Evolutionary conservation across 164 flowering plant genomes (phyloP), one percentile per base, ranked within the genome.

Genomic region (Cinnamomum chago): DNA sequence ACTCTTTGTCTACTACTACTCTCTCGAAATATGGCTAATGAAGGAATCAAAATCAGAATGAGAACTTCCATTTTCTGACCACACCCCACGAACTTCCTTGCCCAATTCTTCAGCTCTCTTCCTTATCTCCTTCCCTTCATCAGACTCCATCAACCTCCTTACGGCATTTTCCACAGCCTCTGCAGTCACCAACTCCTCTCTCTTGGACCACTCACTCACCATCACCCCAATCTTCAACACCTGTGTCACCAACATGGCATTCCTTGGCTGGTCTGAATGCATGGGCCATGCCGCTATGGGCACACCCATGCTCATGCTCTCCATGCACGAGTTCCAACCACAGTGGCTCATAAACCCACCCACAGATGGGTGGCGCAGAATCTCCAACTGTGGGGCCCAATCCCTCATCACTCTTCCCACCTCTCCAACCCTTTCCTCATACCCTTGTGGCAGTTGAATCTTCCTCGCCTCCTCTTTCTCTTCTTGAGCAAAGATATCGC

Each of bases 251-350:
- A 92, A 75, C 25, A 80, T 72, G 0, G 85, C 50, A 72, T 90
- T 90, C 69, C 85, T 78, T 1, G 93, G 93, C 82, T 92, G 97
- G 73, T 92, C 97, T 0, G 97, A 90, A 71, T 88, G 92, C 89
- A 92, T 86, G 0, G 97, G 95, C 95, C 94, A 90, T 0, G 93
- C 85, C 0, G 79, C 90, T 0, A 90, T 83, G 0, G 95, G 92
- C 50, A 85, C 88, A 0, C 90, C 90, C 82, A 80, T 76, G 58
- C 79, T 77, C 18, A 88, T 70, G 70, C 85, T 82, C 84, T 88
- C 89, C 81, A 88, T 77, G 80, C 86, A 84, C 5, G 90, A 88
- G 71, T 87, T 87, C 90, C 90, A 86, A 5, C 89, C 89, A 74
- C 90, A 87, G 62, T 87, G 90, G 68, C 85, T 86, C 84, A 87